Evolutionary conservation across 495 filamentous ascomycete genomes (phyloP).

Genomic region (Amphirosellinia nigrospora): DNA sequence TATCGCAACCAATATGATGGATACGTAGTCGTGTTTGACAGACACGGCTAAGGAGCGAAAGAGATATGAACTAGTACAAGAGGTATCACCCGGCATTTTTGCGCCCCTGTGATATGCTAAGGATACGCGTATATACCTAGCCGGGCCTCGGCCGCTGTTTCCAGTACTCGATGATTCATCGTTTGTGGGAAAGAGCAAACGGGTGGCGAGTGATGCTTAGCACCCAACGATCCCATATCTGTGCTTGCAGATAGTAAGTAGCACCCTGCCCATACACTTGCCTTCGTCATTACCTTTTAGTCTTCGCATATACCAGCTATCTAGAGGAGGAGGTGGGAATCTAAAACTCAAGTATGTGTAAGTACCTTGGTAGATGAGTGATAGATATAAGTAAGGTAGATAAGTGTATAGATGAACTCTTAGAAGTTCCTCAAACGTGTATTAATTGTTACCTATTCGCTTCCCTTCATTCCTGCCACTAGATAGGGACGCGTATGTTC

Average conservation of each 20-base stretch:
- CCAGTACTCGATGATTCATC: not conserved
- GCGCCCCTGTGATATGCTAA: not conserved
- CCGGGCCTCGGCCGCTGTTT: not conserved
- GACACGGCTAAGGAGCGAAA: slow-evolving; percentile 4
- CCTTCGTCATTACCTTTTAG: too few species aligned
- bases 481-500: not conserved
- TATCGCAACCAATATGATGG: not conserved
- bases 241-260: too few species aligned
- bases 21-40: slow-evolving; percentile 5
- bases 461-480: not conserved
- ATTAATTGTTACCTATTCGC: too few species aligned
- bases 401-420: not conserved
- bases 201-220: not conserved
- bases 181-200: slow-evolving; percentile 5
- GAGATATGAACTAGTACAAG: not conserved
- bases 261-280: too few species aligned
- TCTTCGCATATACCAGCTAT: too few species aligned
- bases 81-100: not conserved
- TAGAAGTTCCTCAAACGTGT: too few species aligned
- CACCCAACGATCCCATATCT: not conserved
- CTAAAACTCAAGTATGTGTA: too few species aligned
- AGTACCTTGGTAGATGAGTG: too few species aligned
- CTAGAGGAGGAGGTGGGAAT: too few species aligned
- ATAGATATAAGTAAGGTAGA: not conserved
- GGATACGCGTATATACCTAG: not conserved